Evolutionary conservation across 106 monocot genomes (phyloP).

Genomic region (Acorus calamus): DNA sequence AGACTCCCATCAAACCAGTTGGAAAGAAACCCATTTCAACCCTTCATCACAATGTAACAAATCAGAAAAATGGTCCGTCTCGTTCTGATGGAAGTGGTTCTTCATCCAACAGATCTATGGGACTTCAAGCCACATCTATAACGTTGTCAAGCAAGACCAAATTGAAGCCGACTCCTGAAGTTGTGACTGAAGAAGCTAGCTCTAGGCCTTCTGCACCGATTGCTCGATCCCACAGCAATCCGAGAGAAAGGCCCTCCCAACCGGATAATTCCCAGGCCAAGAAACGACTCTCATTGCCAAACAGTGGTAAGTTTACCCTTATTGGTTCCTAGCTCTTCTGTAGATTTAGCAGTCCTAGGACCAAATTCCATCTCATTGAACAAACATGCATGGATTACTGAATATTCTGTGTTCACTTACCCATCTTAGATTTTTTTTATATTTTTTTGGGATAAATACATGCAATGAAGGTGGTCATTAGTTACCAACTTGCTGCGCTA

Average conservation of each 20-base stretch:
- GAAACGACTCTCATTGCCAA: conserved; percentile 69
- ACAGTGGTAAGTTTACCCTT: conserved; percentile 25
- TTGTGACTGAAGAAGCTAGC: conserved; percentile 26
- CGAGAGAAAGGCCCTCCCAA: conserved; percentile 52
- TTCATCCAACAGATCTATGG: conserved; percentile 30
- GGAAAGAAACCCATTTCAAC: conserved; percentile 28
- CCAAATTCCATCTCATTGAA: background rate
- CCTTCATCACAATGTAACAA: conserved; percentile 24
- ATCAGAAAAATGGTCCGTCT: conserved; percentile 28
- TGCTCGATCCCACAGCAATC: conserved; percentile 44
- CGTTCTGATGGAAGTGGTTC: conserved; percentile 43
- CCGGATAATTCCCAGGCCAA: conserved; percentile 25
- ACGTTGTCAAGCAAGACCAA: conserved; percentile 22
- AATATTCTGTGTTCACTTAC: too few relatives aligned
- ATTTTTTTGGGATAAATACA: too few relatives aligned
- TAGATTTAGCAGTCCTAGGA: background rate
- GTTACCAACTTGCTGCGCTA: too few relatives aligned
- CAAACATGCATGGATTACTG: too few relatives aligned
- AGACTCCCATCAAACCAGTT: conserved; percentile 18
- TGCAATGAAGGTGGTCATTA: too few relatives aligned
- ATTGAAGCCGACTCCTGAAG: conserved; percentile 25
- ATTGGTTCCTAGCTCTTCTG: background rate
- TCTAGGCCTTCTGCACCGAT: conserved; percentile 36
- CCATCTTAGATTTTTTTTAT: too few relatives aligned
- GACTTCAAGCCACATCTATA: conserved; percentile 1